Percentiles rank a stretch among this genome's conserved stretches.
These are phyloP conservation scores for Harrya chromipes DNA, from an alignment of 768 basidiomycete genomes.

Conservation along the genomic window DNA sequence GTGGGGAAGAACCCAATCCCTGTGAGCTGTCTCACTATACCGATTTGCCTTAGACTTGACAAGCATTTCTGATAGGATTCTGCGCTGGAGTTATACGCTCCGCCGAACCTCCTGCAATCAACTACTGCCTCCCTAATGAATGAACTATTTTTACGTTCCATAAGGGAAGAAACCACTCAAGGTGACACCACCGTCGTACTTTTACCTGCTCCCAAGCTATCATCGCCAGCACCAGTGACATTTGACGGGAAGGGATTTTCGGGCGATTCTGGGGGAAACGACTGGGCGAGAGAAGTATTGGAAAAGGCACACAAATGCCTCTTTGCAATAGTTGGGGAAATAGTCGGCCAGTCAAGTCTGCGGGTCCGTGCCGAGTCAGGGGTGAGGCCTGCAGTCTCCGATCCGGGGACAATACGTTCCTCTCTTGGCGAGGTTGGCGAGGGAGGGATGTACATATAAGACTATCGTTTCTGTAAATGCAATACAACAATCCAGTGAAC, in stretches of 20 bases:
- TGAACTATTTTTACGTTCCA: slow-evolving; percentile 14
- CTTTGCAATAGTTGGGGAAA: slow-evolving; percentile 33
- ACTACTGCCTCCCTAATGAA: slow-evolving; percentile 53
- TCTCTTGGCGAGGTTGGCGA: slow-evolving; percentile 39
- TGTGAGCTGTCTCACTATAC: slow-evolving; percentile 1
- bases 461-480: background rate
- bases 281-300: slow-evolving; percentile 37
- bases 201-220: slow-evolving; percentile 46
- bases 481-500: background rate
- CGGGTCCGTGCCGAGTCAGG: slow-evolving; percentile 10
- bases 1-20: slow-evolving; percentile 14
- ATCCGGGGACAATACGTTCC: slow-evolving; percentile 6
- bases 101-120: slow-evolving; percentile 57
- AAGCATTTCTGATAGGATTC: slow-evolving; percentile 25
- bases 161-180: background rate
- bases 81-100: slow-evolving; percentile 39
- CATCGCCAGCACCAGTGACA: slow-evolving; percentile 39
- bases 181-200: slow-evolving; percentile 34
- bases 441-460: slow-evolving; percentile 50
- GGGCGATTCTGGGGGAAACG: slow-evolving; percentile 25
- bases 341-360: slow-evolving; percentile 6
- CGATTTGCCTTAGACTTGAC: background rate
- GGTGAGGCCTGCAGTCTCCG: slow-evolving; percentile 1
- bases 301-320: slow-evolving; percentile 36
- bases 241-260: slow-evolving; percentile 32